Evolutionary conservation across 2,329 filamentous ascomycete species (phyloP).

Genomic region (Hortaea sp.): DNA sequence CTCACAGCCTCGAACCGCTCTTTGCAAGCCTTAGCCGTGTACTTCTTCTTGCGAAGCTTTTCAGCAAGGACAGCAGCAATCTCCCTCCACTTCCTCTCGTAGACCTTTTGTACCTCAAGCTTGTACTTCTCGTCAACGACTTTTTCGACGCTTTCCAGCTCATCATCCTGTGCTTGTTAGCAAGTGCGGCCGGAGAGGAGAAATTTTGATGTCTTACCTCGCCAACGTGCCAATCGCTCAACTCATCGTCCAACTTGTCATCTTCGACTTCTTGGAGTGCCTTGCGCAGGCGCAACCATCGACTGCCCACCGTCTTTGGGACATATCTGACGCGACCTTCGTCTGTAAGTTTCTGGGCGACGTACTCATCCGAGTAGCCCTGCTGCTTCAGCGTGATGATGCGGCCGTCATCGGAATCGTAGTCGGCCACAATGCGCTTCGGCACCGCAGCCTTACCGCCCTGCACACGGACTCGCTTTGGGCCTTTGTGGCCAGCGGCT

Average conservation of each 20-base stretch:
- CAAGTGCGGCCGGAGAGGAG: neutral
- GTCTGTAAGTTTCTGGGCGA: conserved; percentile 31
- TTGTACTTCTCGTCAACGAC: conserved; percentile 35
- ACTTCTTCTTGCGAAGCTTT: conserved; percentile 25
- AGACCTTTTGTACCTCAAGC: conserved; percentile 29
- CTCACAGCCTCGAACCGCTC: conserved; percentile 32
- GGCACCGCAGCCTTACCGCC: conserved; percentile 31
- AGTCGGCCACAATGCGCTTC: conserved; percentile 33
- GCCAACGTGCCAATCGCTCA: conserved; percentile 40
- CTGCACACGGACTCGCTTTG: conserved; percentile 22
- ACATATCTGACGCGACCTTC: conserved; percentile 36
- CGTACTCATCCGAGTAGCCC: conserved; percentile 34
- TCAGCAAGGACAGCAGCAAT: conserved; percentile 30
- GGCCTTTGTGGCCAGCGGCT: neutral
- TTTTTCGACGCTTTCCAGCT: conserved; percentile 31
- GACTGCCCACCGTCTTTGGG: conserved; percentile 38
- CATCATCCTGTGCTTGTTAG: conserved; percentile 30
- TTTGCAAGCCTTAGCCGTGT: conserved; percentile 37
- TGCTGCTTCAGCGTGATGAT: conserved; percentile 34
- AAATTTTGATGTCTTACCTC: conserved; percentile 28
- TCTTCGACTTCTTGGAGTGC: conserved; percentile 35
- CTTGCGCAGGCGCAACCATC: conserved; percentile 36
- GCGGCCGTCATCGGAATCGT: conserved; percentile 40
- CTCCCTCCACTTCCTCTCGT: conserved; percentile 33
- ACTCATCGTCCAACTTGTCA: conserved; percentile 34